These are phyloP conservation scores for Boletellus ananas DNA, from an alignment of 768 basidiomycete genomes.

Conservation along the genomic window DNA sequence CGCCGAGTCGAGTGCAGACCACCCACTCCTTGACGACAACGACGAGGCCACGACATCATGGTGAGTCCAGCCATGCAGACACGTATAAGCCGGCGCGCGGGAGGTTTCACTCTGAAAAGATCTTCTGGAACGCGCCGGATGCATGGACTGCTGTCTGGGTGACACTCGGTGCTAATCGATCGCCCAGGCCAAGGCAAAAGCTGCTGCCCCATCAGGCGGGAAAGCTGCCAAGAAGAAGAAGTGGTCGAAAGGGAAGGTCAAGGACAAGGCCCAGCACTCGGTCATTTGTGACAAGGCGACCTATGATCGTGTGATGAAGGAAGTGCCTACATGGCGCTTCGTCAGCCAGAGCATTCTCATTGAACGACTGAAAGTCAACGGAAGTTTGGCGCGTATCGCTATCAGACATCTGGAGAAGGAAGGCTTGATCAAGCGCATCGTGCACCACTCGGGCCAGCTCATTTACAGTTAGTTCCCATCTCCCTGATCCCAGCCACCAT, in stretches of 20 bases:
- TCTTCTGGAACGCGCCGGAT: constrained; percentile 23
- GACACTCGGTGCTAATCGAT: constrained; percentile 10
- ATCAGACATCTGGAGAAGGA: constrained; percentile 93
- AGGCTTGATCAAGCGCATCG: constrained; percentile 90
- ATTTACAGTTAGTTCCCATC: constrained; percentile 79
- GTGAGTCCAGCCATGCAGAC: constrained; percentile 19
- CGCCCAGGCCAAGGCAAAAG: constrained; percentile 72
- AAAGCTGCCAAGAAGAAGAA: constrained; percentile 99
- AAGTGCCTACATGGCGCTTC: constrained; percentile 98
- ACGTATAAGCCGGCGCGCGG: not conserved
- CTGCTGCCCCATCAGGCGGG: constrained; percentile 64
- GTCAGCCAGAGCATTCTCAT: constrained; percentile 98
- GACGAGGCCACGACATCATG: constrained; percentile 26
- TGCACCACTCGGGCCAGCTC: constrained; percentile 91
- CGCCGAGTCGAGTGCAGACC: not conserved
- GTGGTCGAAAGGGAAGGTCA: constrained; percentile 99
- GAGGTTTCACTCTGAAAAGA: not conserved
- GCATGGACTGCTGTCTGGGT: constrained; percentile 16
- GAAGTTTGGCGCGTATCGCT: constrained; percentile 85
- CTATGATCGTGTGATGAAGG: constrained; percentile 94
- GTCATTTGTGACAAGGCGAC: constrained; percentile 92
- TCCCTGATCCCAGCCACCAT: not conserved
- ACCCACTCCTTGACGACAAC: constrained; percentile 18
- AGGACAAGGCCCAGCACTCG: constrained; percentile 99
- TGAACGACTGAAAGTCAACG: constrained; percentile 96